These are phyloP conservation scores for Lachancea sp. DNA, from an alignment of 805 yeast genomes.

Conservation along the genomic window DNA sequence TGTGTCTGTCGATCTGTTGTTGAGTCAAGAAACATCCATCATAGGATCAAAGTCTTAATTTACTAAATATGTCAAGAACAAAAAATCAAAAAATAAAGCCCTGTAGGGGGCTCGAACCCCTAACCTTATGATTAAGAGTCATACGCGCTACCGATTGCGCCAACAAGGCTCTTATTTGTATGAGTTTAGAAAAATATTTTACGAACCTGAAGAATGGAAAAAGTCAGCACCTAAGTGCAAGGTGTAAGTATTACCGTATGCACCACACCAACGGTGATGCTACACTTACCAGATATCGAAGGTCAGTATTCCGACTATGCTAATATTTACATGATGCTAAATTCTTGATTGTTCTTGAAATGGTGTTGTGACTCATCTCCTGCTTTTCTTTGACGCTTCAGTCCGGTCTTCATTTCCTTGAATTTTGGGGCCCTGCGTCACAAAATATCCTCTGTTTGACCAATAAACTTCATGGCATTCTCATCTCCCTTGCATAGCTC, in stretches of 20 bases:
- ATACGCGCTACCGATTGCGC: conserved; percentile 26
- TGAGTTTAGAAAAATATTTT: not conserved
- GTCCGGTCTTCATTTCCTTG: too few species aligned
- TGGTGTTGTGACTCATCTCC: not conserved
- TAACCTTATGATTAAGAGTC: conserved; percentile 25
- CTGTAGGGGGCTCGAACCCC: conserved; percentile 27
- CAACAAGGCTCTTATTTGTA: conserved; percentile 16
- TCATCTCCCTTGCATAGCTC: conserved; percentile 60
- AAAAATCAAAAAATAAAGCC: conserved; percentile 12
- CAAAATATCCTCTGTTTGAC: conserved; percentile 24
- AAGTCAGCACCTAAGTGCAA: not conserved
- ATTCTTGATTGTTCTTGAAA: not conserved
- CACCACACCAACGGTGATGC: too few species aligned
- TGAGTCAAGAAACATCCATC: not conserved
- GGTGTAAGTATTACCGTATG: too few species aligned
- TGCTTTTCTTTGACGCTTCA: too few species aligned
- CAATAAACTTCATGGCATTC: conserved; percentile 58
- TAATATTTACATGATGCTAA: conserved; percentile 4
- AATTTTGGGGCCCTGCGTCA: too few species aligned
- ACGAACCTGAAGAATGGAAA: not conserved
- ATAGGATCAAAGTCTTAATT: too few species aligned
- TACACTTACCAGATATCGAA: too few species aligned
- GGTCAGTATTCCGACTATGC: not conserved
- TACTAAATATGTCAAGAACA: not conserved
- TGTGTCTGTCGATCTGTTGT: not conserved